These are phyloP conservation scores for Fraxinus greggii DNA, from an alignment of 305 asterid species.

Conservation along the genomic window DNA sequence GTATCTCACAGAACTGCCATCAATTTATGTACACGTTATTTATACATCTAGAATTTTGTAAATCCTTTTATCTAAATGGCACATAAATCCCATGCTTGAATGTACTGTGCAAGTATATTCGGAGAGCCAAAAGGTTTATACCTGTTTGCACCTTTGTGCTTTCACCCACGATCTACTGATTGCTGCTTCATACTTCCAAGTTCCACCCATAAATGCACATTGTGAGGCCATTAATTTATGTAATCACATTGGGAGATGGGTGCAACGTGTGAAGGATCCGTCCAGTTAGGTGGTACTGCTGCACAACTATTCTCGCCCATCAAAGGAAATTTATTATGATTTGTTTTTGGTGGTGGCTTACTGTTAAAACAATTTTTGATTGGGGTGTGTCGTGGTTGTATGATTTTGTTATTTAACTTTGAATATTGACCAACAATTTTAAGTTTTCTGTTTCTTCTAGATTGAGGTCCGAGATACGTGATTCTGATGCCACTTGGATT, in stretches of 20 bases:
- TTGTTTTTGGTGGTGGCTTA: not conserved
- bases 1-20: slow-evolving; percentile 35
- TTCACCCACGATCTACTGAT: not conserved
- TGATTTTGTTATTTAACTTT: not conserved
- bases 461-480: not conserved
- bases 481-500: not conserved
- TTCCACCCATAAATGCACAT: not conserved
- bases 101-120: slow-evolving; percentile 20
- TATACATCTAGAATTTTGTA: not conserved
- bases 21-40: not conserved
- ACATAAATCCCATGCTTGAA: slow-evolving; percentile 3
- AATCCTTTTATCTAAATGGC: not conserved
- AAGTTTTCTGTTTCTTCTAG: not conserved
- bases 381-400: not conserved
- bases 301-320: not conserved
- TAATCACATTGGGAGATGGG: not conserved
- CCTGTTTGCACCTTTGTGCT: not conserved
- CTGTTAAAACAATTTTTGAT: not conserved
- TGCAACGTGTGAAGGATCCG: not conserved
- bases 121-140: slow-evolving; percentile 1
- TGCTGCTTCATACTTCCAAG: not conserved
- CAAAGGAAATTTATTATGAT: not conserved
- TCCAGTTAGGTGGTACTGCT: not conserved
- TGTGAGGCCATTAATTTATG: not conserved
- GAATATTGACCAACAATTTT: not conserved